Conservation (phyloP, 371 early-diverging fungal genomes). For the Gilbertella persicaria region DNA sequence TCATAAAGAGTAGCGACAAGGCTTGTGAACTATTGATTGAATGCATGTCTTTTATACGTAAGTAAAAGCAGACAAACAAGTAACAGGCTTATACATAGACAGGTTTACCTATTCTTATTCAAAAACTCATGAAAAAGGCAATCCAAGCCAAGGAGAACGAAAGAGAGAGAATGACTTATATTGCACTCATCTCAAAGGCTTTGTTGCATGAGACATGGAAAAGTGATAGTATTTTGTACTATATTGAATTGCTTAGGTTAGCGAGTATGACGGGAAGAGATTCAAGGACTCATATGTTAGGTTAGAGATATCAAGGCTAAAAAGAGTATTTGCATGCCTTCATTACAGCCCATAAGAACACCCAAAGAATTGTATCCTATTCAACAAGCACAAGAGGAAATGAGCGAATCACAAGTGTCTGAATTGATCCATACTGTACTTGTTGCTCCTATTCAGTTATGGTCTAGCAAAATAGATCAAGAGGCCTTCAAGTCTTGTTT, state of each 20-base stretch:
- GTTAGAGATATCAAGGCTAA: too few relatives aligned
- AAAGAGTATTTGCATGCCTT: too few relatives aligned
- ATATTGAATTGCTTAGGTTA: conserved; percentile 10
- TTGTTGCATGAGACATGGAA: conserved; percentile 10
- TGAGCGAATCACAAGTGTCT: too few relatives aligned
- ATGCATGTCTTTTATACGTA: conserved; percentile 14
- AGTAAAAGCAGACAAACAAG: not conserved
- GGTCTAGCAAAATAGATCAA: not conserved
- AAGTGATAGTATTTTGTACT: conserved; percentile 4
- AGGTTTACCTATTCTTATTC: conserved; percentile 6
- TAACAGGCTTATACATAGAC: not conserved
- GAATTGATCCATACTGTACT: not conserved
- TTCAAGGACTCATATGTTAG: too few relatives aligned
- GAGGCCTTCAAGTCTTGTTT: not conserved
- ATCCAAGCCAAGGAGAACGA: not conserved
- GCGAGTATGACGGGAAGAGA: not conserved
- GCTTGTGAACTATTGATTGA: conserved; percentile 17
- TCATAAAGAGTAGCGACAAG: conserved; percentile 4
- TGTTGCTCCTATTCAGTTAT: not conserved
- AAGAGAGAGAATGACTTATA: conserved; percentile 10
- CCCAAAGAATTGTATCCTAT: not conserved
- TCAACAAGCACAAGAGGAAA: too few relatives aligned
- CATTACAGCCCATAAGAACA: not conserved
- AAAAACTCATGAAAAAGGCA: conserved; percentile 1
- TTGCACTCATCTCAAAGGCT: conserved; percentile 17